Evolutionary conservation across 805 yeast species (phyloP).

Genomic region (Ogataea populi-albae): DNA sequence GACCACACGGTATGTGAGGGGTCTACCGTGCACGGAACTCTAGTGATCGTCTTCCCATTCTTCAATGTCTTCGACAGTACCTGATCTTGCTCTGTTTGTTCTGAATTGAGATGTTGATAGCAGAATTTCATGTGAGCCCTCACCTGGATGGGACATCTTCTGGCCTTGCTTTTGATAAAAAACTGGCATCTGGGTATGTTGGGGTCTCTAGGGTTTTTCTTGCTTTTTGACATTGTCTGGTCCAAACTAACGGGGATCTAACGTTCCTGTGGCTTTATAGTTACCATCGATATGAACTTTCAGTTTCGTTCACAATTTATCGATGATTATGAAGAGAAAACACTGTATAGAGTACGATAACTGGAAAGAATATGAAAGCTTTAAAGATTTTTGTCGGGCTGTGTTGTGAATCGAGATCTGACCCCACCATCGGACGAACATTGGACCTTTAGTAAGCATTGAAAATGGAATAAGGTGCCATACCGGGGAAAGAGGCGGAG

Average conservation of each 20-base stretch:
- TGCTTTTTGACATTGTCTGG: neutral
- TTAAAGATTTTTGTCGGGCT: too few species aligned
- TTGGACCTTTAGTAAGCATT: too few species aligned
- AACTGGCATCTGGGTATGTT: constrained; percentile 42
- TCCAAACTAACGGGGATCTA: neutral
- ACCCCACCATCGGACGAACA: too few species aligned
- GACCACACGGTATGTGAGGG: constrained; percentile 72
- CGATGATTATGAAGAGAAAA: too few species aligned
- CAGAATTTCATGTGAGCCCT: constrained; percentile 50
- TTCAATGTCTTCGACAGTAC: constrained; percentile 18
- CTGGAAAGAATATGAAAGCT: too few species aligned
- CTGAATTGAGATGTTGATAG: constrained; percentile 51
- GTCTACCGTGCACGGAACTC: constrained; percentile 78
- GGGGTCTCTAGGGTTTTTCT: neutral
- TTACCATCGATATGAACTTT: too few species aligned
- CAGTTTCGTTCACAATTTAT: too few species aligned
- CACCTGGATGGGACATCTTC: constrained; percentile 62
- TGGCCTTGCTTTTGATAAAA: constrained; percentile 45
- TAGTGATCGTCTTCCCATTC: constrained; percentile 29
- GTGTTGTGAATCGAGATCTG: too few species aligned
- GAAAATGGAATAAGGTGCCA: too few species aligned
- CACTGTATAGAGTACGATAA: too few species aligned
- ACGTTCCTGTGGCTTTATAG: neutral
- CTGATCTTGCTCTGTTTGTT: constrained; percentile 15
- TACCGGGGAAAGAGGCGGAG: too few species aligned